A percentile compares a stretch with the other conserved stretches of the same genome.
Evolutionary conservation across 2,329 filamentous ascomycete species (phyloP).

Genomic region (Capronia epimyces): DNA sequence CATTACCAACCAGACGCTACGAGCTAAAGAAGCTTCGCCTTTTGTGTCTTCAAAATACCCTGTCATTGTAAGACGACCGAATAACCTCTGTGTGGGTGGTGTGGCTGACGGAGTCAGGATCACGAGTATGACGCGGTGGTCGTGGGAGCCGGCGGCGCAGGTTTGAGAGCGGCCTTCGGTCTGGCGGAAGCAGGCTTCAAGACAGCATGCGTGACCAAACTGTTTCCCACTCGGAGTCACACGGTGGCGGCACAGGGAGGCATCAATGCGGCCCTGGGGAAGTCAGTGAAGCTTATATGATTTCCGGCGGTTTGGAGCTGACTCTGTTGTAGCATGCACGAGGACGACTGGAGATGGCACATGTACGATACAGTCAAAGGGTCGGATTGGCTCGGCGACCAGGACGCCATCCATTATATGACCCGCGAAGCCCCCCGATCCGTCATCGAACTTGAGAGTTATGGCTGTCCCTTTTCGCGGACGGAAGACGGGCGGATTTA

Average conservation of each 20-base stretch:
- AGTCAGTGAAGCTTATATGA: slow-evolving; percentile 32
- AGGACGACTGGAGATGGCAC: slow-evolving; percentile 56
- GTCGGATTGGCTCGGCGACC: slow-evolving; percentile 55
- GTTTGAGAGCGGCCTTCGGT: slow-evolving; percentile 59
- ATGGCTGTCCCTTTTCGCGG: slow-evolving; percentile 87
- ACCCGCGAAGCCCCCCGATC: slow-evolving; percentile 51
- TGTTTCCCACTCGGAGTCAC: slow-evolving; percentile 60
- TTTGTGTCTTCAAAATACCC: slow-evolving; percentile 87
- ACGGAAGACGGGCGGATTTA: slow-evolving; percentile 97
- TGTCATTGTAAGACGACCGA: slow-evolving; percentile 64
- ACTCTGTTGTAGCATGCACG: slow-evolving; percentile 40
- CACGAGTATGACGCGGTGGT: slow-evolving; percentile 95
- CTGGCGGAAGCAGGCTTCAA: slow-evolving; percentile 60
- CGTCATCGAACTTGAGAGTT: slow-evolving; percentile 73
- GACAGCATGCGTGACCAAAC: slow-evolving; percentile 60
- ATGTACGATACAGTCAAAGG: slow-evolving; percentile 58
- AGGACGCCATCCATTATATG: slow-evolving; percentile 58
- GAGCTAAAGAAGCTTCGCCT: slow-evolving; percentile 87
- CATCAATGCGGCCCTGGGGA: slow-evolving; percentile 55
- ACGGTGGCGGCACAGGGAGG: slow-evolving; percentile 64
- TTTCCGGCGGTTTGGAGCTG: slow-evolving; percentile 5
- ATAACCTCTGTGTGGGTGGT: not conserved
- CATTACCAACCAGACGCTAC: slow-evolving; percentile 75
- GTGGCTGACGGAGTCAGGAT: slow-evolving; percentile 45
- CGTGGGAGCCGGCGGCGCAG: slow-evolving; percentile 59